These are phyloP conservation scores for Closterium sp. DNA, from an alignment of 139 green algal species.

Conservation along the genomic window DNA sequence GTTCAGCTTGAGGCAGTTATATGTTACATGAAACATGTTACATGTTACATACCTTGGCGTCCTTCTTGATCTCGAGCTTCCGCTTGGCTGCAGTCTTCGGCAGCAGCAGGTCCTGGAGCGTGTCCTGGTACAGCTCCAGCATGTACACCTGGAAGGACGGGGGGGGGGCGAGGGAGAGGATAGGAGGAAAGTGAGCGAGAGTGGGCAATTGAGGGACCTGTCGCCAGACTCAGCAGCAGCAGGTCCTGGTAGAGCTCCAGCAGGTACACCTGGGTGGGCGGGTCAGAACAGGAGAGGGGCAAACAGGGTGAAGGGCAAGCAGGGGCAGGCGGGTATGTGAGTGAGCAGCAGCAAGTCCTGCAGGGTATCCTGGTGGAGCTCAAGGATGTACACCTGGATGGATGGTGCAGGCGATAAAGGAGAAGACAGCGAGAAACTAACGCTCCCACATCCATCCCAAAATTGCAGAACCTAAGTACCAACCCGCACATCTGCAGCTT, in stretches of 20 bases:
- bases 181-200: too few relatives aligned
- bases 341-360: slow-evolving; percentile 78
- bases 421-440: too few relatives aligned
- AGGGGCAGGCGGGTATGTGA: too few relatives aligned
- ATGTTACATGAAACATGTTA: background rate
- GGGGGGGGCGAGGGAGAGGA: too few relatives aligned
- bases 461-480: too few relatives aligned
- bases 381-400: slow-evolving; percentile 84
- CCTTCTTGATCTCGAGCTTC: slow-evolving; percentile 98
- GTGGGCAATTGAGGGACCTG: too few relatives aligned
- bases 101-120: slow-evolving; percentile 80
- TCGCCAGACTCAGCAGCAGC: background rate
- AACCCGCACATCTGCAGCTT: slow-evolving; percentile 57
- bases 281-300: background rate
- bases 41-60: slow-evolving; percentile 48
- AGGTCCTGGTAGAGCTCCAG: slow-evolving; percentile 92
- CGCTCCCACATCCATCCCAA: too few relatives aligned
- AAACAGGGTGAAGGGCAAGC: background rate
- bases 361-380: slow-evolving; percentile 88
- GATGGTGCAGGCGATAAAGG: too few relatives aligned
- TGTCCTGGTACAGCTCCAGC: slow-evolving; percentile 95
- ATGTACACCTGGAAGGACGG: slow-evolving; percentile 68
- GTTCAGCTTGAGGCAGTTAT: background rate
- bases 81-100: slow-evolving; percentile 37
- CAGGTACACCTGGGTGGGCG: slow-evolving; percentile 70